A percentile compares a stretch with the other conserved stretches of the same genome.
Evolutionary conservation across 2,329 filamentous ascomycete genomes (phyloP).

Genomic region (Fonsecaea erecta): DNA sequence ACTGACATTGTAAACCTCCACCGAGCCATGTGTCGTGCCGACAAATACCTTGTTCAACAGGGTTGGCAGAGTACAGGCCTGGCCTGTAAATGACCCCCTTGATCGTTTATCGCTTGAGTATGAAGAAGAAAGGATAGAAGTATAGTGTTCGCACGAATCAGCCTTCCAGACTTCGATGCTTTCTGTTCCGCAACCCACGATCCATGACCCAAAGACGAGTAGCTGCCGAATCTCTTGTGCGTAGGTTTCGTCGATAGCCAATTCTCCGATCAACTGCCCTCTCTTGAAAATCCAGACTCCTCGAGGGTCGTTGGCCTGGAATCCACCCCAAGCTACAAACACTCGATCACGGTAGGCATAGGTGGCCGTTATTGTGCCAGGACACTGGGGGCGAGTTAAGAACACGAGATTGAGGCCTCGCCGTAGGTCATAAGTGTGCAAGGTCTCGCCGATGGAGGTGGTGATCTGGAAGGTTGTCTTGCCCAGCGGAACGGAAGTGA

Average conservation of each 20-base stretch:
- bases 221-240: conserved; percentile 74
- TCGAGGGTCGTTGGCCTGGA: conserved; percentile 56
- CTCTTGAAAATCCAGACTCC: conserved; percentile 92
- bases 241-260: conserved; percentile 67
- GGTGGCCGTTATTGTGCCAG: conserved; percentile 81
- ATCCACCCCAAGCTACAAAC: conserved; percentile 85
- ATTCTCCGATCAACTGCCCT: conserved; percentile 78
- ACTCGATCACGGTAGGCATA: conserved; percentile 84
- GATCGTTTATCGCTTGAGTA: not conserved
- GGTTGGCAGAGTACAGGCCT: conserved; percentile 86
- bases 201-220: conserved; percentile 86
- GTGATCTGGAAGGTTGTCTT: conserved; percentile 98
- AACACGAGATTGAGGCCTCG: conserved; percentile 91
- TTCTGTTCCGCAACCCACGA: conserved; percentile 76
- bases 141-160: conserved; percentile 83
- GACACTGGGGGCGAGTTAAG: conserved; percentile 87
- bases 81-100: conserved; percentile 70
- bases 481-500: conserved; percentile 84
- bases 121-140: conserved; percentile 68
- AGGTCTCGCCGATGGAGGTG: conserved; percentile 83
- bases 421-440: conserved; percentile 95
- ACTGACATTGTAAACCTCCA: conserved; percentile 97
- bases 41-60: conserved; percentile 96
- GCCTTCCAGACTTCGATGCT: conserved; percentile 90
- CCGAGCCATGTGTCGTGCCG: conserved; percentile 81